phyloP scores from a whole-genome alignment of 441 rosid species.

The Gossypium davidsonii region DNA sequence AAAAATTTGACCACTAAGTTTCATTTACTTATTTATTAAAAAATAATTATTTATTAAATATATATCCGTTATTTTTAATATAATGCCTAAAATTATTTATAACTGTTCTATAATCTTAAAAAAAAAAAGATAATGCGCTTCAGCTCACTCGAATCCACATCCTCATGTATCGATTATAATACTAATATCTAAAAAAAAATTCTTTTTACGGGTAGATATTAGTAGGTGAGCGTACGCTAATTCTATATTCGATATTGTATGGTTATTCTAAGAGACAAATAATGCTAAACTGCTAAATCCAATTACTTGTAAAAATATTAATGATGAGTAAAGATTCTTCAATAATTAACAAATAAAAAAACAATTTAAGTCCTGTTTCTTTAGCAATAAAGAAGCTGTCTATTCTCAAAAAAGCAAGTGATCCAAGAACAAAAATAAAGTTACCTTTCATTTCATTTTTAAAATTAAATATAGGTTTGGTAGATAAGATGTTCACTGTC shows the following conservation, averaged over 20 bases:
- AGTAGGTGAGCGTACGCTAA: too few species aligned
- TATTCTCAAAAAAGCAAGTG: background rate
- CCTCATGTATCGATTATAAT: accelerated
- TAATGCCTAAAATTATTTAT: too few species aligned
- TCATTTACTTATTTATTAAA: too few species aligned
- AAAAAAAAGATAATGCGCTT: accelerated
- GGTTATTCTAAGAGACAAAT: background rate
- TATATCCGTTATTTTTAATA: too few species aligned
- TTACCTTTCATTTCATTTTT: background rate
- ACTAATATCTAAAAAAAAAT: too few species aligned
- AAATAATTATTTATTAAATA: too few species aligned
- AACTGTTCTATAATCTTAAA: too few species aligned
- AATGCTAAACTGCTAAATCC: background rate
- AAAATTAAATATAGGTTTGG: background rate
- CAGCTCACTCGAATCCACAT: accelerated
- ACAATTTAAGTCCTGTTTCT: too few species aligned
- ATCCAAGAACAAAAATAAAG: background rate
- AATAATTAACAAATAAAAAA: background rate
- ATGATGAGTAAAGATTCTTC: background rate
- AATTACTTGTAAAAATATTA: background rate
- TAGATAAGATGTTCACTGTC: accelerated
- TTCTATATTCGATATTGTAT: background rate
- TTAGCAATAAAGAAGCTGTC: background rate
- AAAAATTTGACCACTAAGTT: too few species aligned
- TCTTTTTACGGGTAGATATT: background rate